These are phyloP conservation scores for Saccharomycopsis sp. DNA, from an alignment of 805 yeast genomes.

Conservation along the genomic window DNA sequence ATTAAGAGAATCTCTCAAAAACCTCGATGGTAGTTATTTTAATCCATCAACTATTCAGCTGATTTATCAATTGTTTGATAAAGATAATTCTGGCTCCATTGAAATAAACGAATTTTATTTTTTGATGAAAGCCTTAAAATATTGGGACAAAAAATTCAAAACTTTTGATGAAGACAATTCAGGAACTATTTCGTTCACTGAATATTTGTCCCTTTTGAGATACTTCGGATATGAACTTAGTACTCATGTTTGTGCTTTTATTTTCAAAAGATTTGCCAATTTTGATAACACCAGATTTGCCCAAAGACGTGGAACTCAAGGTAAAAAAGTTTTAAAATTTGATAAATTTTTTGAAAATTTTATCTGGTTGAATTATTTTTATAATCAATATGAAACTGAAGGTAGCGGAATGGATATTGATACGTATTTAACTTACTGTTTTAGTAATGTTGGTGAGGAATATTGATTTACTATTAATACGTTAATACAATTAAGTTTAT, in stretches of 20 bases:
- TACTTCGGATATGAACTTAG: slow-evolving; percentile 59
- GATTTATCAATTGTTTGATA: slow-evolving; percentile 55
- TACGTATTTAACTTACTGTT: not conserved
- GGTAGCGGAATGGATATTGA: slow-evolving; percentile 1
- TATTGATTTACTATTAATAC: too few species aligned
- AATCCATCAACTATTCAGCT: slow-evolving; percentile 47
- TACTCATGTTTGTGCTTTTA: slow-evolving; percentile 42
- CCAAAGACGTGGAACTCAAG: slow-evolving; percentile 22
- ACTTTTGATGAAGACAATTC: slow-evolving; percentile 50
- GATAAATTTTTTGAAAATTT: slow-evolving; percentile 75
- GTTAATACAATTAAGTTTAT: too few species aligned
- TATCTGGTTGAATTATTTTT: slow-evolving; percentile 39
- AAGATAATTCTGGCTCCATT: slow-evolving; percentile 33
- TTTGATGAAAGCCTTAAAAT: slow-evolving; percentile 56
- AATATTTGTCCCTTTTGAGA: slow-evolving; percentile 48
- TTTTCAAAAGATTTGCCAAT: slow-evolving; percentile 44
- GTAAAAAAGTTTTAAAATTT: slow-evolving; percentile 41
- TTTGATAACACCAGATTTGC: too few species aligned
- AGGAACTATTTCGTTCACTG: slow-evolving; percentile 54
- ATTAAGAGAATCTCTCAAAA: slow-evolving; percentile 45
- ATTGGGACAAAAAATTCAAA: slow-evolving; percentile 55
- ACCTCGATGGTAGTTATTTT: slow-evolving; percentile 55
- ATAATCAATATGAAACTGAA: slow-evolving; percentile 8
- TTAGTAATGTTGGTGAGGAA: too few species aligned
- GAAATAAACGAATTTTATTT: slow-evolving; percentile 55